These are phyloP conservation scores for Parathielavia hyrcaniae DNA, from an alignment of 495 filamentous ascomycete species.

Conservation along the genomic window DNA sequence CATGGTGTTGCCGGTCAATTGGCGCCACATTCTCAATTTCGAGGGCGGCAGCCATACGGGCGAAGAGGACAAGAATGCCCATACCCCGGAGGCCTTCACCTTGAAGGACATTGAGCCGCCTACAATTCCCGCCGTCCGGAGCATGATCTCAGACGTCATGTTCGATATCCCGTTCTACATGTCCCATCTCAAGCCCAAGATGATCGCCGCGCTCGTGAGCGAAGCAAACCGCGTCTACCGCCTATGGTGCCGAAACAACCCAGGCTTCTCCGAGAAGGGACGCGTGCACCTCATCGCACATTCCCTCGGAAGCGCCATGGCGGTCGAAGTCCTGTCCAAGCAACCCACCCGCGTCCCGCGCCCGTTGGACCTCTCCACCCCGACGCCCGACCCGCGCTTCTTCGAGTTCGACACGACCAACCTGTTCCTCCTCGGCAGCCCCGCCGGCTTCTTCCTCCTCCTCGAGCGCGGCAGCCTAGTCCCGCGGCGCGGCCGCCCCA, in stretches of 20 bases:
- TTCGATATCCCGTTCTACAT: constrained; percentile 96
- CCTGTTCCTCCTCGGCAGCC: constrained; percentile 87
- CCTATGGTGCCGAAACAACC: constrained; percentile 89
- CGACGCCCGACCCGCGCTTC: constrained; percentile 49
- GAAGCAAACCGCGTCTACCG: constrained; percentile 93
- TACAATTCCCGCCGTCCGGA: constrained; percentile 82
- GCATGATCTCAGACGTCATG: constrained; percentile 93
- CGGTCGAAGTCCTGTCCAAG: constrained; percentile 78
- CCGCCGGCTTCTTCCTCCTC: constrained; percentile 85
- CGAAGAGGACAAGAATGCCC: constrained; percentile 43
- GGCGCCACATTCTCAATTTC: constrained; percentile 78
- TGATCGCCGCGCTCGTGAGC: constrained; percentile 80
- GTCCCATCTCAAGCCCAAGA: constrained; percentile 89
- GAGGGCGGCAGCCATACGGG: constrained; percentile 60
- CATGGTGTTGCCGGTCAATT: constrained; percentile 64
- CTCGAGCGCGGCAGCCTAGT: constrained; percentile 76
- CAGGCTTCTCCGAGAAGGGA: constrained; percentile 69
- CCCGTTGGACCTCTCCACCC: constrained; percentile 44
- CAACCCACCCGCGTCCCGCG: constrained; percentile 64
- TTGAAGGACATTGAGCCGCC: constrained; percentile 86
- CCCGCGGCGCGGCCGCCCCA: constrained; percentile 68
- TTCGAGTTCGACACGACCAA: constrained; percentile 90
- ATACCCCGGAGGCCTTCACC: constrained; percentile 57
- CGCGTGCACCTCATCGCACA: constrained; percentile 90
- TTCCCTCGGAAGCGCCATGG: constrained; percentile 89